Percentiles rank a stretch among this genome's conserved stretches.
phyloP scores from a whole-genome alignment of 2,329 filamentous ascomycete species.

The Lachnellula hyalina region DNA sequence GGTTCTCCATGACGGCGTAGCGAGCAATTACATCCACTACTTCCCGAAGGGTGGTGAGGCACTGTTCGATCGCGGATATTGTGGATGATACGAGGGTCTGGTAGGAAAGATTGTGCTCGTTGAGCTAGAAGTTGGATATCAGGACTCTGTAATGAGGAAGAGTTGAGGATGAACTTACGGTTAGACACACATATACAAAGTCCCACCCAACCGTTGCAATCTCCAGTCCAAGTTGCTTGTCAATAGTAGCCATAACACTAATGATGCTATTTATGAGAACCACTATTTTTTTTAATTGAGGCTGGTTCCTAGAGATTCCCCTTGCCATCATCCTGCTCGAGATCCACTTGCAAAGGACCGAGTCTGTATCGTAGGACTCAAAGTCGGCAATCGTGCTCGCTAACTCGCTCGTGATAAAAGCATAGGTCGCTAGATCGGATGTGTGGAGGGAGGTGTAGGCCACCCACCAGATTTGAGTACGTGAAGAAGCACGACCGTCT shows the following conservation, averaged over 20 bases:
- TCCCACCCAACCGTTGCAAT: conserved; percentile 14
- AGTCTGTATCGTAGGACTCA: not conserved
- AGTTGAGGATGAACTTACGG: not conserved
- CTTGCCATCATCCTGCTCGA: not conserved
- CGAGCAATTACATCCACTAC: conserved; percentile 17
- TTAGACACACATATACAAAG: conserved; percentile 9
- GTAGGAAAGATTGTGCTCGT: not conserved
- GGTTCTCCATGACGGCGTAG: conserved; percentile 21
- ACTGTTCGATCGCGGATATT: not conserved
- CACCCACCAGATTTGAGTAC: conserved; percentile 9
- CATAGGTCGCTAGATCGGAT: not conserved
- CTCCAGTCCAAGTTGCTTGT: conserved; percentile 13
- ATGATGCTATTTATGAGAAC: conserved; percentile 8
- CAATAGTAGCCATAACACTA: conserved; percentile 10
- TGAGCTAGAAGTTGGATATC: not conserved
- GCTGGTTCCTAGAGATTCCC: not conserved
- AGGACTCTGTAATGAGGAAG: not conserved
- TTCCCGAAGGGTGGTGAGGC: conserved; percentile 7
- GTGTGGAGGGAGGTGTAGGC: conserved; percentile 4
- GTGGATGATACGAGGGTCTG: not conserved
- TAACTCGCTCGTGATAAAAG: not conserved
- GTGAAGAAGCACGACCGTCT: not conserved
- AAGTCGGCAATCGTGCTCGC: not conserved
- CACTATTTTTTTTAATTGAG: not conserved
- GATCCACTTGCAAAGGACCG: conserved; percentile 1